Conservation (phyloP, 805 yeast species). For the Starmera pachycereana region DNA sequence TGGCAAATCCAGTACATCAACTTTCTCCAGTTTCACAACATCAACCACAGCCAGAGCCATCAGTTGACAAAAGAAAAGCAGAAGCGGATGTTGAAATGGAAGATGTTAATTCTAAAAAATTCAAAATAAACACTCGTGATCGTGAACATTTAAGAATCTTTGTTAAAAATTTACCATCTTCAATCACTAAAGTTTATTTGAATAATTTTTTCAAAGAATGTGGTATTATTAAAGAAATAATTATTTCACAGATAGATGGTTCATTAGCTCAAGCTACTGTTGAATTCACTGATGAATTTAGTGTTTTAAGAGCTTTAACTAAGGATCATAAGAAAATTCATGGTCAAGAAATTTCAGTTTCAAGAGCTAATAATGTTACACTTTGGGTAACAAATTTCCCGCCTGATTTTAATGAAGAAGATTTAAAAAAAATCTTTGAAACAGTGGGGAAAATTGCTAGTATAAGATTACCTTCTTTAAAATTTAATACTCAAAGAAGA, state of each 20-base stretch:
- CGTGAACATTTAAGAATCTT: conserved; percentile 52
- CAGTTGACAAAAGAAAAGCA: background rate
- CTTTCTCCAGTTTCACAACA: background rate
- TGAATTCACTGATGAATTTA: conserved; percentile 41
- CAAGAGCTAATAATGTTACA: conserved; percentile 36
- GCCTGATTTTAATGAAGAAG: conserved; percentile 32
- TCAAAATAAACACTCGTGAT: conserved; percentile 25
- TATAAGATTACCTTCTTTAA: conserved; percentile 56
- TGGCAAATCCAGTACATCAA: no score
- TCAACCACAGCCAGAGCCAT: background rate
- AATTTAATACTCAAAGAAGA: conserved; percentile 43
- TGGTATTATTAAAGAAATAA: conserved; percentile 38
- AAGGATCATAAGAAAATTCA: conserved; percentile 40
- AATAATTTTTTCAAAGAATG: conserved; percentile 44
- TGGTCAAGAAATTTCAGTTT: conserved; percentile 34
- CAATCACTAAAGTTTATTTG: conserved; percentile 29
- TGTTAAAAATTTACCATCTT: conserved; percentile 37
- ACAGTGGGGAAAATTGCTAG: conserved; percentile 32
- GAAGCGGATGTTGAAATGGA: conserved; percentile 4
- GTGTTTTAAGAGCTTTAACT: conserved; percentile 49
- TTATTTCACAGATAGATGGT: conserved; percentile 8
- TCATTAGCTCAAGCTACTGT: conserved; percentile 34
- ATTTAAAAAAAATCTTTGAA: conserved; percentile 31
- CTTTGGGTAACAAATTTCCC: conserved; percentile 73
- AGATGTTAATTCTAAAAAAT: conserved; percentile 4